Percentiles rank a stretch among this genome's conserved stretches.
These are phyloP conservation scores for Nidularia pulvinata DNA, from an alignment of 768 basidiomycete genomes.

Conservation along the genomic window DNA sequence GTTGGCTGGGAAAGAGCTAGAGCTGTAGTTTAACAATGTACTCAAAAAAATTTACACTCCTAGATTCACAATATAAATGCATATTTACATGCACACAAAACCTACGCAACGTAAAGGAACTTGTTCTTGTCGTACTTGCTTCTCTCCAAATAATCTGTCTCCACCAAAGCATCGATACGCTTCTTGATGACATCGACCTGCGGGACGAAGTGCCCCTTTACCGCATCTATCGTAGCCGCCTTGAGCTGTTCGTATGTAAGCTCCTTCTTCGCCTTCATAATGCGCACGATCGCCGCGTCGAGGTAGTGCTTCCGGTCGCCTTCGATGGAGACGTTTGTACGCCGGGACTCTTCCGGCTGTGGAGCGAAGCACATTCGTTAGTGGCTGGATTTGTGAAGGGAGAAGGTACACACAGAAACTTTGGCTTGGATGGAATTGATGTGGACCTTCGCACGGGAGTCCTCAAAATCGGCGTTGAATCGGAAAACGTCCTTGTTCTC, in stretches of 20 bases:
- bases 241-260: conserved; percentile 79
- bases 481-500: conserved; percentile 72
- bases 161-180: conserved; percentile 79
- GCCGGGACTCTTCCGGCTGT: conserved; percentile 83
- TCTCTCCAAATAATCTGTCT: conserved; percentile 83
- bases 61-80: no score
- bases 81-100: not conserved
- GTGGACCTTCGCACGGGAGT: conserved; percentile 77
- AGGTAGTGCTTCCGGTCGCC: conserved; percentile 84
- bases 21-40: no score
- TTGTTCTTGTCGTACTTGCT: conserved; percentile 69
- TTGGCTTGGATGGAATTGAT: conserved; percentile 97
- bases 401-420: conserved; percentile 64
- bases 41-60: no score
- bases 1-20: not conserved
- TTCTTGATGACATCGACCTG: conserved; percentile 85
- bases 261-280: conserved; percentile 94
- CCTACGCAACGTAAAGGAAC: conserved; percentile 75
- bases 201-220: conserved; percentile 87
- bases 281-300: conserved; percentile 94
- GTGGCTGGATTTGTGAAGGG: not conserved
- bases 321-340: conserved; percentile 83
- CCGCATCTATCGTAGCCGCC: conserved; percentile 81
- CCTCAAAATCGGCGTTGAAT: conserved; percentile 84
- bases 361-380: not conserved